Evolutionary conservation across 2,329 filamentous ascomycete species (phyloP).

Genomic region (Cordyceps cicadae): DNA sequence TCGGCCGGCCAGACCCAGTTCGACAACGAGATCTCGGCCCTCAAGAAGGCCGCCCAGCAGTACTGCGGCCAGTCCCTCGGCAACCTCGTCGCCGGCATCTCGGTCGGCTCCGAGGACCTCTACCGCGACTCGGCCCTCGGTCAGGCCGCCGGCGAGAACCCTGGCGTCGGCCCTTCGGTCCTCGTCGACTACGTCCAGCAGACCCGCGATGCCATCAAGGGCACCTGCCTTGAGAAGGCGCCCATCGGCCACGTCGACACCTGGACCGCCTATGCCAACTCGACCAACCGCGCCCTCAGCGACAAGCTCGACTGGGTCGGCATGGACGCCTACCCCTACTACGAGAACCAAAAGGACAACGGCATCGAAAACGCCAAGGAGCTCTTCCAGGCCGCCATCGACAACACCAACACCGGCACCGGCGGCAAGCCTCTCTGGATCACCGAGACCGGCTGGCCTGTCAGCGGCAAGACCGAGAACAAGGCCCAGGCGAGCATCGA

Average conservation of each 20-base stretch:
- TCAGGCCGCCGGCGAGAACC: slow-evolving; percentile 50
- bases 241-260: slow-evolving; percentile 82
- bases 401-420: slow-evolving; percentile 48
- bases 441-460: slow-evolving; percentile 83
- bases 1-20: slow-evolving; percentile 58
- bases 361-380: slow-evolving; percentile 52
- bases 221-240: slow-evolving; percentile 48
- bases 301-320: slow-evolving; percentile 69
- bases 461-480: slow-evolving; percentile 56
- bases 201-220: slow-evolving; percentile 54
- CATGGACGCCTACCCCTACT: slow-evolving; percentile 81
- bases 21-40: slow-evolving; percentile 64
- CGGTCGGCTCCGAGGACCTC: slow-evolving; percentile 78
- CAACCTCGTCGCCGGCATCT: slow-evolving; percentile 68
- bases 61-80: slow-evolving; percentile 57
- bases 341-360: slow-evolving; percentile 61
- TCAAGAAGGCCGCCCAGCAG: slow-evolving; percentile 58
- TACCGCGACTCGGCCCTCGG: slow-evolving; percentile 71
- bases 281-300: slow-evolving; percentile 62
- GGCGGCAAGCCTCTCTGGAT: slow-evolving; percentile 70
- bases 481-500: slow-evolving; percentile 52
- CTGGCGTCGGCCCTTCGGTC: slow-evolving; percentile 53
- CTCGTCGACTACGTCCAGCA: slow-evolving; percentile 64
- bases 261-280: slow-evolving; percentile 72
- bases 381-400: slow-evolving; percentile 61